Percentiles rank a stretch among this genome's conserved stretches.
Evolutionary conservation across 352 stramenopile species (phyloP).

Genomic region (Globisporangium takayamanum): DNA sequence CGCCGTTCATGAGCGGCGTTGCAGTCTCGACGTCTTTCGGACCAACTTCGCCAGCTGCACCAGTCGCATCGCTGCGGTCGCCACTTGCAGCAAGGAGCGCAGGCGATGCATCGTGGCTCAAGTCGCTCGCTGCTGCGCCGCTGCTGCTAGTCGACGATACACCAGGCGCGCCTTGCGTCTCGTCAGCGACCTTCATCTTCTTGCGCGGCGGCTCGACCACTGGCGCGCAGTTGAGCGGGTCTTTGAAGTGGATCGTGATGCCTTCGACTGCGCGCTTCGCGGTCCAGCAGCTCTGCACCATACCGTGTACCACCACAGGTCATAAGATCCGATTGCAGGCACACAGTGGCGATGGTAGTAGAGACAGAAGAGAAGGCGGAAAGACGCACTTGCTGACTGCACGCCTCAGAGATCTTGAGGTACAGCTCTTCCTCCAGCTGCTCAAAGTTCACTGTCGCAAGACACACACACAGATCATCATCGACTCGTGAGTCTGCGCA

Average conservation of each 20-base stretch:
- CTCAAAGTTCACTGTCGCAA: conserved; percentile 67
- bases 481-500: not conserved
- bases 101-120: conserved; percentile 2
- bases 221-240: conserved; percentile 61
- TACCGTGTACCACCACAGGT: not conserved
- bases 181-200: conserved; percentile 44
- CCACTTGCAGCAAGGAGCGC: not conserved
- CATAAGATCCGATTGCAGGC: not conserved
- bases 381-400: conserved; percentile 38
- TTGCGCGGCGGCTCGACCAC: conserved; percentile 68
- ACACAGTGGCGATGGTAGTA: not conserved
- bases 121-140: not conserved
- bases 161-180: conserved; percentile 6
- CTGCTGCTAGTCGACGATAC: not conserved
- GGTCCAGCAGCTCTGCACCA: conserved; percentile 53
- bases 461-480: not conserved
- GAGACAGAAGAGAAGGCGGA: not conserved
- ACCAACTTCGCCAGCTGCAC: conserved; percentile 13
- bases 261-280: conserved; percentile 68
- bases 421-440: conserved; percentile 79
- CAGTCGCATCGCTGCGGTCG: conserved; percentile 14
- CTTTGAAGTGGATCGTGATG: conserved; percentile 72
- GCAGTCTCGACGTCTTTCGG: conserved; percentile 28
- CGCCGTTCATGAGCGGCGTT: conserved; percentile 44
- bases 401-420: conserved; percentile 54